A percentile compares a stretch with the other conserved stretches of the same genome.
phyloP scores from a whole-genome alignment of 108 stramenopile genomes.

The Skeletonema costatum region DNA sequence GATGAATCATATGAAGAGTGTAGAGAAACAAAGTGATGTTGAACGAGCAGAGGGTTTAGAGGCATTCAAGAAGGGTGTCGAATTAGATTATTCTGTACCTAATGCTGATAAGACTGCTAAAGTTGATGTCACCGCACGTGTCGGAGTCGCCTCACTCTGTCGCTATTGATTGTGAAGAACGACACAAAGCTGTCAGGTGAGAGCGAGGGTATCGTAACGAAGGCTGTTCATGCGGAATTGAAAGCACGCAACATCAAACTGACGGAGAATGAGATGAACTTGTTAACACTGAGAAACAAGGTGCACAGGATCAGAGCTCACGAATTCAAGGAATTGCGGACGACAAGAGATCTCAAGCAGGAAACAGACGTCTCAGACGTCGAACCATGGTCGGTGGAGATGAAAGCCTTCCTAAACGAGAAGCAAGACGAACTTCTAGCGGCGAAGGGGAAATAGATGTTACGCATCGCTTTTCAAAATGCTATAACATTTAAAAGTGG shows the following conservation, averaged over 20 bases:
- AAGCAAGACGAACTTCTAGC: neutral
- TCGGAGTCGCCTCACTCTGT: neutral
- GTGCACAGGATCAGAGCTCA: neutral
- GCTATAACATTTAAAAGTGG: neutral
- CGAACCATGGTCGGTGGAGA: neutral
- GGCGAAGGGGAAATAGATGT: neutral
- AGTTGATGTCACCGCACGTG: neutral
- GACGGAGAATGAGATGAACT: neutral
- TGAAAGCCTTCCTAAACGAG: neutral
- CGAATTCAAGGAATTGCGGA: neutral
- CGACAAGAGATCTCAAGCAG: neutral
- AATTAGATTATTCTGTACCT: neutral
- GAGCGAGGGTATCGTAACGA: neutral
- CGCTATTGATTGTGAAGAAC: neutral
- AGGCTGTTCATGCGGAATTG: neutral
- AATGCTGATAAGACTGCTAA: neutral
- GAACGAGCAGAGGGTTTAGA: neutral
- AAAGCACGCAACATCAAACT: neutral
- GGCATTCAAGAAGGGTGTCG: neutral
- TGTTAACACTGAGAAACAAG: neutral
- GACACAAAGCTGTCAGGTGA: neutral
- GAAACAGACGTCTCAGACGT: neutral
- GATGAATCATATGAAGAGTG: neutral
- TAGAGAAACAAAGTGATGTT: neutral
- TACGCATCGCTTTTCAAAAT: neutral